Evolutionary conservation across 2,329 filamentous ascomycete genomes (phyloP).

Genomic region (Pseudogymnoascus sp.): DNA sequence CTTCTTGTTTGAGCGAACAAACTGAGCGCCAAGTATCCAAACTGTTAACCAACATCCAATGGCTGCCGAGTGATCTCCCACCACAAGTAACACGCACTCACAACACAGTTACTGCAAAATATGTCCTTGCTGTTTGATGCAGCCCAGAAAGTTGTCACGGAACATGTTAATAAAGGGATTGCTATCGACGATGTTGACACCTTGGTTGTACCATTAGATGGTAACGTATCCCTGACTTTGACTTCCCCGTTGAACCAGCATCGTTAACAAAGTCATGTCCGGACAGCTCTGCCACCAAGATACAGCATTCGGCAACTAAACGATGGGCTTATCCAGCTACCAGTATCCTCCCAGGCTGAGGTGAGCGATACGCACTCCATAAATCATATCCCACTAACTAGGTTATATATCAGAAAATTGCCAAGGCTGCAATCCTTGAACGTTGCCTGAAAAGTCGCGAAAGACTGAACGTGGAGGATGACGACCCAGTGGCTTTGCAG

Average conservation of each 20-base stretch:
- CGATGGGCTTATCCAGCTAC: background rate
- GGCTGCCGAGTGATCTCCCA: background rate
- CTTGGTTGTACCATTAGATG: background rate
- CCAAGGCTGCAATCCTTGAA: slow-evolving; percentile 2
- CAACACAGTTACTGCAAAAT: background rate
- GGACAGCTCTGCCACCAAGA: background rate
- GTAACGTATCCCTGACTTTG: background rate
- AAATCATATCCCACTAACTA: background rate
- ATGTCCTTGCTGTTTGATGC: background rate
- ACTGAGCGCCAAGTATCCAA: background rate
- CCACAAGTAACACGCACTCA: background rate
- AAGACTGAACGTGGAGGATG: background rate
- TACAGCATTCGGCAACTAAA: background rate
- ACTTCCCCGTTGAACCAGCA: background rate
- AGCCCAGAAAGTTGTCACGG: background rate
- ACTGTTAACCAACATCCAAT: background rate
- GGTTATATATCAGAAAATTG: background rate
- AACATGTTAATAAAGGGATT: background rate
- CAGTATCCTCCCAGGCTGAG: background rate
- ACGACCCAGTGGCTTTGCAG: background rate
- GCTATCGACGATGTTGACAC: background rate
- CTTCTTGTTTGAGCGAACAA: background rate
- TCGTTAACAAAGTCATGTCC: background rate
- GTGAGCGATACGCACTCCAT: background rate
- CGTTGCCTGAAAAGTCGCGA: background rate